Conservation (phyloP, 257 asterid genomes). For the Eucommia ulmoides region DNA sequence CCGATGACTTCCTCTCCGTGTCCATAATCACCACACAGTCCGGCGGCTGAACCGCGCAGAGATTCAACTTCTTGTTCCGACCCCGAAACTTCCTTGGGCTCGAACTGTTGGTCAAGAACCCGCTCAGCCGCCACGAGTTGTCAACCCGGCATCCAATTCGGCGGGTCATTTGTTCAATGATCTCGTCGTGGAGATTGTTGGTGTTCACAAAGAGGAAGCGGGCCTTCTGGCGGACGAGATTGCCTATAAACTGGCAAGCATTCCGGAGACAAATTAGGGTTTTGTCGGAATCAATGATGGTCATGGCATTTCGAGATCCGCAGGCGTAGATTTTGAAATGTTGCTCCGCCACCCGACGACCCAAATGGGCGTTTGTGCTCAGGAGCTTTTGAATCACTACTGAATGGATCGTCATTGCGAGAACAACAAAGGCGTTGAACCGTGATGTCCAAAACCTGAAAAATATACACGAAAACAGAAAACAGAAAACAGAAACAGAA, state of each 20-base stretch:
- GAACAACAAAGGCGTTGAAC: no score
- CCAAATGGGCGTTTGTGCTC: slow-evolving; percentile 70
- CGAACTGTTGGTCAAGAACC: slow-evolving; percentile 76
- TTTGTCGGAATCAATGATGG: slow-evolving; percentile 73
- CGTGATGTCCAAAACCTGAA: no score
- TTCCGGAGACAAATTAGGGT: slow-evolving; percentile 78
- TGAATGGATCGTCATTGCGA: slow-evolving; percentile 74
- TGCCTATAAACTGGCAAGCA: slow-evolving; percentile 81
- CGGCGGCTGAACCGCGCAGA: slow-evolving; percentile 54
- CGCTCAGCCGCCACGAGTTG: slow-evolving; percentile 89
- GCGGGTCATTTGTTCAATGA: slow-evolving; percentile 55
- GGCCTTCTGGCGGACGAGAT: slow-evolving; percentile 49
- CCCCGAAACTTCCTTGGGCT: slow-evolving; percentile 82
- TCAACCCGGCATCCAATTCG: slow-evolving; percentile 58
- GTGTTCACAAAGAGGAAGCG: slow-evolving; percentile 87
- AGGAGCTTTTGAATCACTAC: slow-evolving; percentile 77
- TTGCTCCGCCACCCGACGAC: slow-evolving; percentile 74
- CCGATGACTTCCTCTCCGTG: slow-evolving; percentile 74
- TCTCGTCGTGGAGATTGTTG: slow-evolving; percentile 67
- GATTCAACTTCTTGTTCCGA: slow-evolving; percentile 66
- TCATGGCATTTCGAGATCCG: slow-evolving; percentile 65
- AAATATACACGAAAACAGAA: no score
- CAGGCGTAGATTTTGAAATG: slow-evolving; percentile 83
- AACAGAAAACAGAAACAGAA: no score
- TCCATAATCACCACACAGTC: slow-evolving; percentile 87